These are phyloP conservation scores for Medicago ruthenica DNA, from an alignment of 306 rosid genomes.

Conservation along the genomic window DNA sequence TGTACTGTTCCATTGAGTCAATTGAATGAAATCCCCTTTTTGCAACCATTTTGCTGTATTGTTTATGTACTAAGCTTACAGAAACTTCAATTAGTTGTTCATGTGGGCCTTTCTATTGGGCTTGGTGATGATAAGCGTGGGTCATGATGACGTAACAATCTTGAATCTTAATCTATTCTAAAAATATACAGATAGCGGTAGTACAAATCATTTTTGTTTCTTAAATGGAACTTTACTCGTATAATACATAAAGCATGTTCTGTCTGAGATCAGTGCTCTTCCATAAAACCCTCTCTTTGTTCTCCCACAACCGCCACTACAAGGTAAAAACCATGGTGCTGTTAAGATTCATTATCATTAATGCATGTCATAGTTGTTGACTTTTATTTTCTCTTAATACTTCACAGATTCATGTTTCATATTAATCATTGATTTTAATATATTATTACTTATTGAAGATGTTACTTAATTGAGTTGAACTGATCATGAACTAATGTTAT, in stretches of 20 bases:
- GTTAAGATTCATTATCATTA: conserved; percentile 1
- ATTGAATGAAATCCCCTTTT: no score
- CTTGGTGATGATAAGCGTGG: neutral
- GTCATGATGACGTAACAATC: neutral
- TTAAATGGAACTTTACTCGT: neutral
- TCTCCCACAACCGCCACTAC: conserved; percentile 21
- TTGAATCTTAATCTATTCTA: neutral
- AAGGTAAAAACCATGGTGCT: neutral
- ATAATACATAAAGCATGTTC: neutral
- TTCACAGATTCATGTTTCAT: neutral
- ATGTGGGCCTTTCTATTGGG: neutral
- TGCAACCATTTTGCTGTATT: no score
- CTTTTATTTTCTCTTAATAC: neutral
- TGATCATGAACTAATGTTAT: neutral
- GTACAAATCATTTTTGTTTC: neutral
- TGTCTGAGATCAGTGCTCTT: neutral
- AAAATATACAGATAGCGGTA: neutral
- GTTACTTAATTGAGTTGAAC: neutral
- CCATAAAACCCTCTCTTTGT: conserved; percentile 3
- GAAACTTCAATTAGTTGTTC: no score
- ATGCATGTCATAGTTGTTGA: neutral
- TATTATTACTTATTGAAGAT: neutral
- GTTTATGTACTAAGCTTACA: no score
- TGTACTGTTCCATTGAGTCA: no score
- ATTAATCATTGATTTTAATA: neutral